These are phyloP conservation scores for Chloranthus sessilifolius DNA, from an alignment of 164 flowering plant species.

Conservation along the genomic window DNA sequence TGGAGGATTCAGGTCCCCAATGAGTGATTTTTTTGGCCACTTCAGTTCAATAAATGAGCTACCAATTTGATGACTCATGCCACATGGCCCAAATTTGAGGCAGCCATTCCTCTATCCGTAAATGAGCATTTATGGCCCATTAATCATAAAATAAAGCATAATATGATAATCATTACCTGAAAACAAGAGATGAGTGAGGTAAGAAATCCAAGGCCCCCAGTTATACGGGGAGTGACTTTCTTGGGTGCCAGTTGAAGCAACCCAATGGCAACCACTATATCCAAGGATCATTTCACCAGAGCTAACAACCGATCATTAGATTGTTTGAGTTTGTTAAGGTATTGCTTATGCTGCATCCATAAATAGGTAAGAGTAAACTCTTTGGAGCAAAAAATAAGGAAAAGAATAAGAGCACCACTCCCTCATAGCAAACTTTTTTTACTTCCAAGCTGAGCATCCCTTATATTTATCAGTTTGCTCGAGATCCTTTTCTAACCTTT, in stretches of 20 bases:
- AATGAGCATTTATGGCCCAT: too few relatives aligned
- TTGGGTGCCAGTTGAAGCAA: constrained; percentile 94
- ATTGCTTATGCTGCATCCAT: constrained; percentile 67
- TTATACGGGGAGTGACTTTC: constrained; percentile 89
- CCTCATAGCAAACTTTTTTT: not conserved
- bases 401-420: not conserved
- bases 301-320: constrained; percentile 86
- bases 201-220: constrained; percentile 86
- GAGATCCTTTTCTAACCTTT: constrained; percentile 76
- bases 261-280: constrained; percentile 86
- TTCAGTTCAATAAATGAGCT: too few relatives aligned
- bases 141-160: too few relatives aligned
- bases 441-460: constrained; percentile 36
- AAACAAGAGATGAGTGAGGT: constrained; percentile 93
- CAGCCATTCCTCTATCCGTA: not conserved
- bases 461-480: constrained; percentile 49
- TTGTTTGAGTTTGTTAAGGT: constrained; percentile 51
- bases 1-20: too few relatives aligned
- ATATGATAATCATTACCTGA: constrained; percentile 89
- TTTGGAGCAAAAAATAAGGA: too few relatives aligned
- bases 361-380: not conserved
- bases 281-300: constrained; percentile 66
- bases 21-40: too few relatives aligned
- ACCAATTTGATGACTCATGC: too few relatives aligned
- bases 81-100: too few relatives aligned